A percentile compares a stretch with the other conserved stretches of the same genome.
Conservation (phyloP, 768 basidiomycete genomes). For the Kwoniella sp. region DNA sequence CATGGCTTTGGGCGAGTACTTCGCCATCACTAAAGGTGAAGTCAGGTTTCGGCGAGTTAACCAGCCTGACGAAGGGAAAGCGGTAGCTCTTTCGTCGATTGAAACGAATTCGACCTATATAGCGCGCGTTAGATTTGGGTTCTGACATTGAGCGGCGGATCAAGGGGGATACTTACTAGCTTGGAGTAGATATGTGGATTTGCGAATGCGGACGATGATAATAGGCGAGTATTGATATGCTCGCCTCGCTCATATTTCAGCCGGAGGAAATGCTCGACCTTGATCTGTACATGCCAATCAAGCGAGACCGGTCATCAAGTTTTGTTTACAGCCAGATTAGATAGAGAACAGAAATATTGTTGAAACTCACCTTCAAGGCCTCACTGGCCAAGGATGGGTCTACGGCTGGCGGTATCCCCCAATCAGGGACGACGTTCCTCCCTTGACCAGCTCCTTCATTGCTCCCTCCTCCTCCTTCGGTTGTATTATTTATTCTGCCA, state of each 20-base stretch:
- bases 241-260: conserved; percentile 73
- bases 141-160: background rate
- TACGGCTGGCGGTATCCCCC: conserved; percentile 52
- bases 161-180: conserved; percentile 59
- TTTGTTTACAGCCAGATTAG: too few relatives aligned
- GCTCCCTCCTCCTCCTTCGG: conserved; percentile 13
- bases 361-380: conserved; percentile 38
- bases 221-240: conserved; percentile 94
- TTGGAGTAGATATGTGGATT: conserved; percentile 96
- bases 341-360: too few relatives aligned
- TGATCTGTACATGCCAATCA: conserved; percentile 62
- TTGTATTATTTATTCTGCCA: background rate
- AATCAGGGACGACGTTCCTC: conserved; percentile 25
- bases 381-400: conserved; percentile 25
- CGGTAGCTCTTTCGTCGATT: conserved; percentile 82
- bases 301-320: too few relatives aligned
- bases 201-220: conserved; percentile 87
- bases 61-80: conserved; percentile 74
- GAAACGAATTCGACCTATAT: conserved; percentile 76
- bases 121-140: too few relatives aligned
- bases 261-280: conserved; percentile 73
- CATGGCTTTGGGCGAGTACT: conserved; percentile 77
- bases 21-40: conserved; percentile 59
- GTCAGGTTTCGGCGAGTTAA: conserved; percentile 62
- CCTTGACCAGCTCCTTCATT: background rate